These are phyloP conservation scores for Calycina herbarum DNA, from an alignment of 2,329 filamentous ascomycete genomes.

Conservation along the genomic window DNA sequence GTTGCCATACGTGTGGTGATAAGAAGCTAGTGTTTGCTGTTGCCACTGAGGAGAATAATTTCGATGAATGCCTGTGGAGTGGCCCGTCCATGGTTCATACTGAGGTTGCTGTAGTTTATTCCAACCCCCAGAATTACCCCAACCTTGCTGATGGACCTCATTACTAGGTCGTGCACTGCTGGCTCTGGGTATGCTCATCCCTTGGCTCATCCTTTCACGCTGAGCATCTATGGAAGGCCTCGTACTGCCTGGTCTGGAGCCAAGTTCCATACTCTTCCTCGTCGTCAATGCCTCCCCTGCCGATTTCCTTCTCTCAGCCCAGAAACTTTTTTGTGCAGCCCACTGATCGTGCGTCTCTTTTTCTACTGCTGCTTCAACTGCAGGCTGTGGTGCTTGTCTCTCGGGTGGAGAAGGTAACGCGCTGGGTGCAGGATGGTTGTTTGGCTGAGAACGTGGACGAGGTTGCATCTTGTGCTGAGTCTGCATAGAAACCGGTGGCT, in stretches of 20 bases:
- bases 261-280: conserved; percentile 20
- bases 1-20: conserved; percentile 29
- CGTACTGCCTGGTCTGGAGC: conserved; percentile 6
- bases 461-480: conserved; percentile 15
- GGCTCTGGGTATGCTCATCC: conserved; percentile 6
- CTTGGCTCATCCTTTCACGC: background rate
- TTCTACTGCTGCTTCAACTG: background rate
- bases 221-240: background rate
- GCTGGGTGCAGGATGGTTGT: background rate
- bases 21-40: conserved; percentile 10
- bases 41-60: conserved; percentile 12
- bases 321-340: conserved; percentile 18
- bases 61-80: conserved; percentile 18
- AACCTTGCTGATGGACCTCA: conserved; percentile 5
- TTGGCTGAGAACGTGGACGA: background rate
- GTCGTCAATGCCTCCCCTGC: conserved; percentile 20
- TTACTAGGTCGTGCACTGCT: conserved; percentile 4
- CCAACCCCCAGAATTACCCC: background rate
- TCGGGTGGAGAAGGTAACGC: background rate
- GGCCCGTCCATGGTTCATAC: conserved; percentile 10
- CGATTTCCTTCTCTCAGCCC: conserved; percentile 20
- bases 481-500: conserved; percentile 26
- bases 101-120: background rate
- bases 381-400: background rate
- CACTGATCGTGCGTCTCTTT: conserved; percentile 15